Evolutionary conservation across 2,329 filamentous ascomycete species (phyloP), one percentile per base, ranked within the genome.

Genomic region (Lachnellula cervina): DNA sequence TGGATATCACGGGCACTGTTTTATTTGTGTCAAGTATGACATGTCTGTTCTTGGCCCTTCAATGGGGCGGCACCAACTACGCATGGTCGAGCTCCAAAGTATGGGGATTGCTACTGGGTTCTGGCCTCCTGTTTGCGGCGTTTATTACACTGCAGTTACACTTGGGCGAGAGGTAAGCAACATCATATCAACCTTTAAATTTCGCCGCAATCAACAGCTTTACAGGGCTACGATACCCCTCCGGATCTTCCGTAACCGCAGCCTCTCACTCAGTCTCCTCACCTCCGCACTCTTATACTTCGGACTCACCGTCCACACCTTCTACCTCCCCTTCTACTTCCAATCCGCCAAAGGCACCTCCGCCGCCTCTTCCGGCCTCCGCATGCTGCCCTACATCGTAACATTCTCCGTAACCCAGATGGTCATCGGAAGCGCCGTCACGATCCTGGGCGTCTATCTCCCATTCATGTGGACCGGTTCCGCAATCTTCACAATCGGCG

Each of bases 21-120:
- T 59, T 80, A 32, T 67, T 80, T 45, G 73, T 79, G 71, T 67
- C 69, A 59, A 63, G 68, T 66, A 64, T 71, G 66, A 60, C 76
- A 63, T 62, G 66, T 60, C 68, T 74, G 56, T 69, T 78, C 47
- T 68, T 78, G 3, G 76, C 74, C 19, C 64, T 77, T 2, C 73
- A 77, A 62, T 76, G 72, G 62, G 76, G 74, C 46, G 76, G 76
- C 11, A 64, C 66, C 13, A 68, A 68, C 0, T 67, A 76, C 46
- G 59, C 70, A n/a, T 79, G 76, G 76, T 68, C 70, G 52, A 70
- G 69, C 0, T 68, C 68, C 34, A 55, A 61, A 16, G 69, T 76
- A 45, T 69, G 77, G 52, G 74, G 72, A 5, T 68, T 74, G 6
- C 62, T 77, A 37, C 68, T 76, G 43, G 72, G 72, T 8, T 65